Percentiles rank a stretch among this genome's conserved stretches.
phyloP scores from a whole-genome alignment of 116 monocot genomes.

The Cymodocea nodosa region DNA sequence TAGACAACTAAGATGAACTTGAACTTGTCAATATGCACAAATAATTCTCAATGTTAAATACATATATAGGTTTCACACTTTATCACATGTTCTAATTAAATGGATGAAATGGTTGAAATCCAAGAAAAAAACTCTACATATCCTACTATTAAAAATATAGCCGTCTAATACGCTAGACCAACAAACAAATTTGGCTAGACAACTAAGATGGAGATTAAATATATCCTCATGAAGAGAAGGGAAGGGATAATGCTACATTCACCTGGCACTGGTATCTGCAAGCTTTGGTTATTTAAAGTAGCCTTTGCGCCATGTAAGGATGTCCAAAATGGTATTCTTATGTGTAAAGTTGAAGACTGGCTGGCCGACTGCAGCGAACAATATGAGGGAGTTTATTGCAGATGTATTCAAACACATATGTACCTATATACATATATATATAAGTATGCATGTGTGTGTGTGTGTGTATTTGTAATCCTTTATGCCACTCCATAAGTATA shows the following conservation, averaged over 20 bases:
- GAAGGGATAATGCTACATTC: slow-evolving; percentile 3
- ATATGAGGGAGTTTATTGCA: neutral
- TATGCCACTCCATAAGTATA: slow-evolving; percentile 3
- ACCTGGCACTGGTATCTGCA: slow-evolving; percentile 59
- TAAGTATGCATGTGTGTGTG: too few relatives aligned
- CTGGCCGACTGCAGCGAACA: slow-evolving; percentile 8
- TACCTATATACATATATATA: too few relatives aligned
- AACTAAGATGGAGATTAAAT: neutral
- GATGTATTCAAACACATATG: neutral
- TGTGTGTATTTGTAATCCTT: too few relatives aligned
- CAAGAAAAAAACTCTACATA: neutral
- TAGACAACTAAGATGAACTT: too few relatives aligned
- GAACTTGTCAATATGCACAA: slow-evolving; percentile 32
- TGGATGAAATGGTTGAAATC: neutral
- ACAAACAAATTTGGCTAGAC: neutral
- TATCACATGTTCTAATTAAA: neutral
- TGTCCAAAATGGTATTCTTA: slow-evolving; percentile 81
- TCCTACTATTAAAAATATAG: too few relatives aligned
- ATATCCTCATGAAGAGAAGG: neutral
- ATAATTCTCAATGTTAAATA: neutral
- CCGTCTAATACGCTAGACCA: neutral
- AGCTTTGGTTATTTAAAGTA: slow-evolving; percentile 39
- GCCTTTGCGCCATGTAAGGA: slow-evolving; percentile 35
- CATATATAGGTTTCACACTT: neutral
- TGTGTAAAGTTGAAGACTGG: slow-evolving; percentile 40